Conservation (phyloP, 192 early-diverging fungal species). For the Dissophora ornata region DNA sequence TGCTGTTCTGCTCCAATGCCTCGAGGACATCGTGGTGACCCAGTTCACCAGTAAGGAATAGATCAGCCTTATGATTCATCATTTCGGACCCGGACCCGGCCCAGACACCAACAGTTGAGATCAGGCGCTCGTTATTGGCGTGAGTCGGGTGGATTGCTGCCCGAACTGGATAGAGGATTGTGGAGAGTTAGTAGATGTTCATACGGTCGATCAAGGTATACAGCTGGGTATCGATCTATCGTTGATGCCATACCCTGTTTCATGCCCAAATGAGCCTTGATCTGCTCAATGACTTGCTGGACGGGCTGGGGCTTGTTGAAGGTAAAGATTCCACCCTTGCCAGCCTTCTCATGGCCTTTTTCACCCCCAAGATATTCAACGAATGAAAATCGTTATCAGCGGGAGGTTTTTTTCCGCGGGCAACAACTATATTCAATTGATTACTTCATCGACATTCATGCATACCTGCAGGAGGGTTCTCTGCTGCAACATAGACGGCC, state of each 20-base stretch:
- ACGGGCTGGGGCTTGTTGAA: slow-evolving; percentile 66
- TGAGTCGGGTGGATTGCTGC: slow-evolving; percentile 75
- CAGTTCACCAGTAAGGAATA: slow-evolving; percentile 96
- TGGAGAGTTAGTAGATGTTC: too few relatives aligned
- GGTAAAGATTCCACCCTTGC: slow-evolving; percentile 70
- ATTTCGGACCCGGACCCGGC: slow-evolving; percentile 80
- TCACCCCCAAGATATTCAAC: too few relatives aligned
- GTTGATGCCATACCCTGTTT: slow-evolving; percentile 68
- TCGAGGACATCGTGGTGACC: slow-evolving; percentile 94
- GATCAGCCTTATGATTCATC: slow-evolving; percentile 68
- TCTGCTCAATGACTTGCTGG: slow-evolving; percentile 60
- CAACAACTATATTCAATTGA: too few relatives aligned
- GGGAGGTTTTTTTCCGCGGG: too few relatives aligned
- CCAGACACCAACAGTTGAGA: slow-evolving; percentile 88
- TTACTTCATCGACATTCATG: neutral
- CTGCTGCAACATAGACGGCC: slow-evolving; percentile 49
- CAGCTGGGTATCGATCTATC: too few relatives aligned
- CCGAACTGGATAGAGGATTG: slow-evolving; percentile 77
- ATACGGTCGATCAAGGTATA: too few relatives aligned
- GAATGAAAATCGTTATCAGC: too few relatives aligned
- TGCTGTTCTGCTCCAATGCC: slow-evolving; percentile 77
- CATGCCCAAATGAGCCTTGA: slow-evolving; percentile 76
- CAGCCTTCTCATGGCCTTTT: slow-evolving; percentile 70
- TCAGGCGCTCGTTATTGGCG: slow-evolving; percentile 49
- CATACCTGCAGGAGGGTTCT: slow-evolving; percentile 66